Evolutionary conservation across 1,284 basidiomycete species (phyloP), one percentile per base, ranked within the genome.

Genomic region (Pseudozyma pruni): DNA sequence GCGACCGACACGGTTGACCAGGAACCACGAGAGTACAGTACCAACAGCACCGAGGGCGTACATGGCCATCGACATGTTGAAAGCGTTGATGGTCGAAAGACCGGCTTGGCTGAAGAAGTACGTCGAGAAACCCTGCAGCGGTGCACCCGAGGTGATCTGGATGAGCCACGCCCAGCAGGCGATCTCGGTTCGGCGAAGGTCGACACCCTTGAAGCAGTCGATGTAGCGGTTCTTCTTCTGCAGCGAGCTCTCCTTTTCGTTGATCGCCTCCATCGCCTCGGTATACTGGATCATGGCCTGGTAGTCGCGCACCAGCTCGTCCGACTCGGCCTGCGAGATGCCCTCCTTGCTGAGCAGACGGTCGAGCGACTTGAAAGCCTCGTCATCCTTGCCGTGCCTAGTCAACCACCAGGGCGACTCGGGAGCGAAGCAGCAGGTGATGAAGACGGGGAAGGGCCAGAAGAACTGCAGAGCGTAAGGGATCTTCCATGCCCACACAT

Each of bases 321-420:
- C 84, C 16, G 80, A 77, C 51, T 83, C 76, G 48, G 83, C 80
- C 32, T 76, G 69, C 13, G 83, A 27, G 13, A 55, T 13, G 8
- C 43, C 46, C 8, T 35, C 71, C 41, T 83, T 76, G n/a, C 67
- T 67, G 44, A 74, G 67, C 47, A 81, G 53, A 1, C 85, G 76
- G 4, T 82, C 81, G 19, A 87, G 75, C 37, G 76, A 54, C 1
- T 80, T 73, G 58, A 81, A 81, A 8, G 85, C 86, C 8, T 86
- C 84, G 17, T 84, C 85, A 53, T 81, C 52, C 9, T 84, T 78
- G 27, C 83, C 84, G 33, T 85, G 72, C 17, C 85, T 80, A 23
- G 85, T 85, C 22, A 86, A 79, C 83, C 83, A 86, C 85, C 84
- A 86, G 17, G 83, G 85, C 5, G 75, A 77, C 33, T 82, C 81